These are phyloP conservation scores for Aspergillus kassunensis DNA, from an alignment of 495 filamentous ascomycete genomes.

Conservation along the genomic window DNA sequence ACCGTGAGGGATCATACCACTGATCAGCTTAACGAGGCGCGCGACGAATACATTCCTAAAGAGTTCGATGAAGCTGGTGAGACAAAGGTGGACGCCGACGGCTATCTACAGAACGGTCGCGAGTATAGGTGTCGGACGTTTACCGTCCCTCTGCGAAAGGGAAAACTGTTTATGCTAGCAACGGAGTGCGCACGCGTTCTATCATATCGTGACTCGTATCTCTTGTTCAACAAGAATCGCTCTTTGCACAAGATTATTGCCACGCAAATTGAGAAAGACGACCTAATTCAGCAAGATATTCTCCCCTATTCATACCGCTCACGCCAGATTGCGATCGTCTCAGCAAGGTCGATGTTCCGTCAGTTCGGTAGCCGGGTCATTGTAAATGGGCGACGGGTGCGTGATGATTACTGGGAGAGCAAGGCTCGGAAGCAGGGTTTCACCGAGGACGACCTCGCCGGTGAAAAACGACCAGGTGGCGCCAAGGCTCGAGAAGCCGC, in stretches of 20 bases:
- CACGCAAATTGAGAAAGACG: slow-evolving; percentile 91
- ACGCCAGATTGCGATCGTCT: slow-evolving; percentile 96
- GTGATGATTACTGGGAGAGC: slow-evolving; percentile 97
- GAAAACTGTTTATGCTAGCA: slow-evolving; percentile 97
- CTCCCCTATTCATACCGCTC: slow-evolving; percentile 97
- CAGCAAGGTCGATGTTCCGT: slow-evolving; percentile 97
- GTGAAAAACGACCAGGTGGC: slow-evolving; percentile 92
- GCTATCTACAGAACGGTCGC: slow-evolving; percentile 73
- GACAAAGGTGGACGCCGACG: slow-evolving; percentile 83
- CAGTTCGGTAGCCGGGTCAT: slow-evolving; percentile 98
- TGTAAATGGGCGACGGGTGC: slow-evolving; percentile 79
- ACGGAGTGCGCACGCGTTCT: slow-evolving; percentile 96
- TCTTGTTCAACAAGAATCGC: slow-evolving; percentile 98
- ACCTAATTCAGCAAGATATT: slow-evolving; percentile 91
- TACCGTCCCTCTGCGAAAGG: slow-evolving; percentile 79
- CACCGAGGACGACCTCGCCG: slow-evolving; percentile 93
- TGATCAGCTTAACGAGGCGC: slow-evolving; percentile 84
- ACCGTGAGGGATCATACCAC: slow-evolving; percentile 97
- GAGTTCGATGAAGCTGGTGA: slow-evolving; percentile 91
- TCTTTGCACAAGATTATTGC: slow-evolving; percentile 98
- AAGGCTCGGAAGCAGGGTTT: slow-evolving; percentile 98
- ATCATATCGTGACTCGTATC: slow-evolving; percentile 93
- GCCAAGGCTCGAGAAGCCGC: slow-evolving; percentile 79
- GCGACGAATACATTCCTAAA: slow-evolving; percentile 94
- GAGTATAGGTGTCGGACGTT: slow-evolving; percentile 95